Base-by-base conservation (phyloP, 345 rosid species). In the Chamaenerion angustifolium region DNA sequence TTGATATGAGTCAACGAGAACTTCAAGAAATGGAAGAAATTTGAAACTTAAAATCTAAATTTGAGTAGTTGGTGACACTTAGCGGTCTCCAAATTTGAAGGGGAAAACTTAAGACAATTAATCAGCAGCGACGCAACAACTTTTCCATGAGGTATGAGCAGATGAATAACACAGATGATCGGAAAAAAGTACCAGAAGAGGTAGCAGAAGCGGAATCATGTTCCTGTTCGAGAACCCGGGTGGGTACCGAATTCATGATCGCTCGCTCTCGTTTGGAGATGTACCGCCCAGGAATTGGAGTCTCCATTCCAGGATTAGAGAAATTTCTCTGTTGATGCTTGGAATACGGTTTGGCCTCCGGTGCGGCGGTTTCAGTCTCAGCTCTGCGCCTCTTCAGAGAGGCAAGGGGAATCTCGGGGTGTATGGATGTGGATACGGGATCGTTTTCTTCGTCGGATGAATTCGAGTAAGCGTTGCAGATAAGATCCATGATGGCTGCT, bases 241-340 rank as follows among this genome's bases (percentile, higher is more conserved):
- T 42, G 19, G 49, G 15, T 19, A 14, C 12, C 8, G 71, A 57
- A 12, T 60, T 59, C 23, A 51, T 19, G 25, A 75, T 61, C 4
- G 79, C 76, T 47, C 79, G 58, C 62, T 92, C 93, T 65, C 89
- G 71, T 71, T 78, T 80, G 15, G 87, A 83, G 16, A 90, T 45
- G 62, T 82, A 80, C 55, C 93, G 67, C 0, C 89, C 95, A 12
- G 80, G 73, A 45, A 68, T 43, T 58, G 75, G 62, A 62, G 76
- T 64, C 68, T 68, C 82, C 3, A 37, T 50, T 57, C 45, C 67
- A 63, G 46, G 49, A 49, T 13, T 56, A 6, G 37, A 17, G 14
- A 37, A 12, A 10, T 35, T 42, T 17, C 48, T 27, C 27, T 48
- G 42, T 40, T 16, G 3, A 9, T 53, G 61, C 16, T 18, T 54